Percentiles rank a stretch among this genome's conserved stretches.
These are phyloP conservation scores for Lactifluus echinatus DNA, from an alignment of 768 basidiomycete species.

Conservation along the genomic window DNA sequence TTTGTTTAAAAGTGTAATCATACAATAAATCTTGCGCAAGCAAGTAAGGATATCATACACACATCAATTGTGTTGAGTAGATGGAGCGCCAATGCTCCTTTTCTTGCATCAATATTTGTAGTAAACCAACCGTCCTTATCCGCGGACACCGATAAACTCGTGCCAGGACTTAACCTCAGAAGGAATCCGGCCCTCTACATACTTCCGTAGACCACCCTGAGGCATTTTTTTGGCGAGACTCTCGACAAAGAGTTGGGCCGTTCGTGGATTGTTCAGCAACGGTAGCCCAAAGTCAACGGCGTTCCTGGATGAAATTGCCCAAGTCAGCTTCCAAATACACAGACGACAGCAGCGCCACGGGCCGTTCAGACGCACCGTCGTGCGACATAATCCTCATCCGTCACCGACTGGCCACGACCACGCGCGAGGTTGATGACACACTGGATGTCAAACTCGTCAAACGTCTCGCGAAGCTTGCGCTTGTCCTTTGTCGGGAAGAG, in stretches of 20 bases:
- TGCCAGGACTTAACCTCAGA: slow-evolving; percentile 88
- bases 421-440: slow-evolving; percentile 90
- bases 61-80: neutral
- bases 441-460: slow-evolving; percentile 90
- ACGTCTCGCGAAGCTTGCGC: slow-evolving; percentile 87
- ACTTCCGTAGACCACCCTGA: slow-evolving; percentile 64
- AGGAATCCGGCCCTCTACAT: slow-evolving; percentile 83
- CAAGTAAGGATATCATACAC: neutral
- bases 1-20: neutral
- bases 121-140: slow-evolving; percentile 30
- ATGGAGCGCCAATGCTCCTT: neutral
- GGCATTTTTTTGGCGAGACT: slow-evolving; percentile 79
- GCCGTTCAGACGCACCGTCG: slow-evolving; percentile 48
- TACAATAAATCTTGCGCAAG: slow-evolving; percentile 2
- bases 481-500: slow-evolving; percentile 97
- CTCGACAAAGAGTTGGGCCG: slow-evolving; percentile 87
- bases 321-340: neutral
- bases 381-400: slow-evolving; percentile 96
- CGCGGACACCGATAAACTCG: slow-evolving; percentile 73
- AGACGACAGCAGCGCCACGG: neutral
- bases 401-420: slow-evolving; percentile 60
- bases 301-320: neutral
- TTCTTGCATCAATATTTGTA: neutral
- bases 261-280: slow-evolving; percentile 81
- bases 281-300: slow-evolving; percentile 50